These are phyloP conservation scores for Aspergillus brunneoviolaceus DNA, from an alignment of 2,329 filamentous ascomycete genomes.

Conservation along the genomic window DNA sequence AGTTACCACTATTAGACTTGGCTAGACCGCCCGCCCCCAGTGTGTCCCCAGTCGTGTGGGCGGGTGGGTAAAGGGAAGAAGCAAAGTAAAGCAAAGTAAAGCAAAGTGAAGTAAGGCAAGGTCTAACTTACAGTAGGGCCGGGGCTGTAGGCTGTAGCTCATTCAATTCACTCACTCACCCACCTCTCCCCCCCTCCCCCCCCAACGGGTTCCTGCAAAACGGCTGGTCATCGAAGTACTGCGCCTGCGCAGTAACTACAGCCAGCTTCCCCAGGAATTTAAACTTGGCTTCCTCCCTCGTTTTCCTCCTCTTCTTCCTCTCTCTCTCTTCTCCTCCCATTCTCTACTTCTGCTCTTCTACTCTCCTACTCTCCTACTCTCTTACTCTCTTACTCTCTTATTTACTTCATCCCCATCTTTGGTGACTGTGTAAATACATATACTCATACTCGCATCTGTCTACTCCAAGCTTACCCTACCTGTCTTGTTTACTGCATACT, in stretches of 20 bases:
- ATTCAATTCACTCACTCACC: not conserved
- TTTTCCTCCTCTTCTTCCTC: conserved; percentile 5
- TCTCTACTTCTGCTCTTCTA: conserved; percentile 1
- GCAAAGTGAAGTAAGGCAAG: not conserved
- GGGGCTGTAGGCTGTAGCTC: not conserved
- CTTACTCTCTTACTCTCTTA: not conserved
- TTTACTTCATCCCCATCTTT: conserved; percentile 3
- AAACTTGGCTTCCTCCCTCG: not conserved
- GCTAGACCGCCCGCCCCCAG: conserved; percentile 16
- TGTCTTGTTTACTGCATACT: conserved; percentile 3
- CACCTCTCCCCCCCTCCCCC: conserved; percentile 9
- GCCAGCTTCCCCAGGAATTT: conserved; percentile 8
- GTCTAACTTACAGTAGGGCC: too few relatives aligned
- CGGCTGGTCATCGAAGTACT: conserved; percentile 13
- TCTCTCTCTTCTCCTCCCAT: conserved; percentile 1
- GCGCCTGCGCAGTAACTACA: not conserved
- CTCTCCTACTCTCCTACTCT: conserved; percentile 1
- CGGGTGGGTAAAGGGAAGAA: conserved; percentile 7
- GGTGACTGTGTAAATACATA: not conserved
- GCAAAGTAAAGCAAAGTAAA: conserved; percentile 5
- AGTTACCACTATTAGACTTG: conserved; percentile 20
- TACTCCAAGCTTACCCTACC: not conserved
- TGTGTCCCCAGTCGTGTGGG: conserved; percentile 4
- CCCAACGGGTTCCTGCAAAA: conserved; percentile 17
- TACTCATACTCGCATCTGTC: not conserved